Evolutionary conservation across 176 grass and related monocot genomes (phyloP).

Genomic region (Lolium perenne): DNA sequence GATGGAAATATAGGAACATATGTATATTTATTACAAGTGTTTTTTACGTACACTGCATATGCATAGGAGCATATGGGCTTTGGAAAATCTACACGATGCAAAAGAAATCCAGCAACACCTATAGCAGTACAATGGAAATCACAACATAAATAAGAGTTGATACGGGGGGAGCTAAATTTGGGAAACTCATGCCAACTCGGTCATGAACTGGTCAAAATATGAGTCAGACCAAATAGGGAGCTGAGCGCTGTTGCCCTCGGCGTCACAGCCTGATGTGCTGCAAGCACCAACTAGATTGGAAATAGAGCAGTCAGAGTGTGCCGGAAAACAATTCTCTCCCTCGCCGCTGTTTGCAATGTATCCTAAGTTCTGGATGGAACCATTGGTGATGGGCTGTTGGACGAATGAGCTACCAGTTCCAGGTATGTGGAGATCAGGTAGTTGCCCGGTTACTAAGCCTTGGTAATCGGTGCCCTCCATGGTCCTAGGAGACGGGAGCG

Average conservation of each 20-base stretch:
- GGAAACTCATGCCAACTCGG: constrained; percentile 60
- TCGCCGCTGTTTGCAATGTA: constrained; percentile 41
- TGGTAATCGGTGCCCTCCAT: constrained; percentile 41
- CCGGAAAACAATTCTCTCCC: constrained; percentile 61
- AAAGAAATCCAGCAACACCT: no score
- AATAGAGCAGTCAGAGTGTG: constrained; percentile 59
- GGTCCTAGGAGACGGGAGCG: constrained; percentile 51
- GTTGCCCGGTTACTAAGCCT: constrained; percentile 36
- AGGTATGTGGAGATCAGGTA: constrained; percentile 54
- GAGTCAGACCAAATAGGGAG: constrained; percentile 62
- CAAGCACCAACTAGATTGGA: constrained; percentile 61
- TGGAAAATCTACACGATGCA: no score
- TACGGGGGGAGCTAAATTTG: constrained; percentile 41
- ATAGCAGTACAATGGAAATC: constrained; percentile 10
- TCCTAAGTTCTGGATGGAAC: constrained; percentile 34
- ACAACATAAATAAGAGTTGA: constrained; percentile 45
- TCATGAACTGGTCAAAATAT: constrained; percentile 67
- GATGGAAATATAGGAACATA: constrained; percentile 34
- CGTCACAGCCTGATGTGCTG: constrained; percentile 68
- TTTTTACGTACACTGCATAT: constrained; percentile 47
- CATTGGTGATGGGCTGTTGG: constrained; percentile 48
- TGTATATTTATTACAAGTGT: constrained; percentile 59
- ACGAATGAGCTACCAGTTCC: constrained; percentile 46
- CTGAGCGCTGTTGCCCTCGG: constrained; percentile 51
- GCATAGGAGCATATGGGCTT: constrained; percentile 6